Evolutionary conservation across 441 rosid genomes (phyloP), one percentile per base, ranked within the genome.

Genomic region (Hura crepitans): DNA sequence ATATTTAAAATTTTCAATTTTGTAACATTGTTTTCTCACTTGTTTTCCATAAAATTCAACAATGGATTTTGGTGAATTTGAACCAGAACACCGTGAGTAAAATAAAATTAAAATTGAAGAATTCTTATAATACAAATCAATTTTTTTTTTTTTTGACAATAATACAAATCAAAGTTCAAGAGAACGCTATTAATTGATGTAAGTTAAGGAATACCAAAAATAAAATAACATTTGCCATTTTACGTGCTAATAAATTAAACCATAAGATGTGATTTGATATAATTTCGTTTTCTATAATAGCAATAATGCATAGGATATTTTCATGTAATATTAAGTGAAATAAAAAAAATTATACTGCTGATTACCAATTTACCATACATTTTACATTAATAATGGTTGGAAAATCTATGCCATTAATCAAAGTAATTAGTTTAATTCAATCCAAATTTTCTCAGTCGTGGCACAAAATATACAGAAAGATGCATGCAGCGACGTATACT

Each of bases 401-500:
- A n/a, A 50, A 51, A 51, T 49, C 53, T 51, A 20, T n/a, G 55
- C 55, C 25, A 28, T 22, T 0, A 15, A 7, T 14, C 66, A n/a
- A n/a, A n/a, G n/a, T 6, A 46, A 66, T 50, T 47, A 50, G 31
- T 49, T 31, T 31, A 14, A 49, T 50, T 20, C 55, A 18, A 20
- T n/a, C 43, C 43, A 47, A 11, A 65, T 30, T 27, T 33, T 30
- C 55, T 17, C 25, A 10, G 7, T 25, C 39, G 39, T 64, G 56
- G 39, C 68, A 43, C 27, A 45, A 20, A 33, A 31, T 8, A 2
- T 0, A 18, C 39, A 39, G 22, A 39, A 35, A 61, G 47, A 61
- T 25, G 35, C 51, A 63, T 25, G 54, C 54, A 45, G 2, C 45
- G 67, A 63, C 67, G 39, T 63, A 63, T 25, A 62, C 20, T 62